Base-by-base conservation (phyloP, 306 rosid species). In the Prunus padus region DNA sequence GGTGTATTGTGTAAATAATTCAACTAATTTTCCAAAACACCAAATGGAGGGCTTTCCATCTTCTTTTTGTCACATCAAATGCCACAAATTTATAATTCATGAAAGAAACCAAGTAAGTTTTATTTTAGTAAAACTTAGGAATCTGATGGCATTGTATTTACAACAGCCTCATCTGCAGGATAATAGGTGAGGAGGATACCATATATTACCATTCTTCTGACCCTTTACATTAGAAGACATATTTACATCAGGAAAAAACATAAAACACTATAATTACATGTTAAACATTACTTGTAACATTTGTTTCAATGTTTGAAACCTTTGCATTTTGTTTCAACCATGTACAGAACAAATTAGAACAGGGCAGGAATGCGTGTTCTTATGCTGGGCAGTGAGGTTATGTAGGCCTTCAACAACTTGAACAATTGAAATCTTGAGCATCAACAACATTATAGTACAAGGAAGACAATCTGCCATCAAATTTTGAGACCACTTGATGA, bases 381-480 rank as follows among this genome's bases (percentile, higher is more conserved):
- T 37, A 37, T 1, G 9, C 42, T 37, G 42, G 42, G 42, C 42
- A 55, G 23, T 47, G 49, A 65, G 65, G 22, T 47, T 49, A 12
- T 9, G 14, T 22, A 14, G 16, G 11, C 26, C 67, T 67, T 86
- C 81, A 93, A 13, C 88, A 75, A 28, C 80, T 91, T 47, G 77
- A 60, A 84, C 97, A 95, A 78, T 67, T 72, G 63, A 69, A 68
- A 80, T 87, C 86, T 61, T 44, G 81, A 9, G 64, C 26, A 50
- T 90, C 91, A 0, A 84, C 65, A 46, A 86, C 91, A 77, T 95
- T 92, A 74, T 90, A 95, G 73, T 92, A 95, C 30, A 92, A 80
- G 31, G 97, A 90, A 57, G 98, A 90, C 8, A 75, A 50, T 72
- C 86, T 86, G 26, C 97, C 97, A 69, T 95, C 98, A 60, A 95